These are phyloP conservation scores for Phytophthora sp. DNA, from an alignment of 352 stramenopile species.

Conservation along the genomic window DNA sequence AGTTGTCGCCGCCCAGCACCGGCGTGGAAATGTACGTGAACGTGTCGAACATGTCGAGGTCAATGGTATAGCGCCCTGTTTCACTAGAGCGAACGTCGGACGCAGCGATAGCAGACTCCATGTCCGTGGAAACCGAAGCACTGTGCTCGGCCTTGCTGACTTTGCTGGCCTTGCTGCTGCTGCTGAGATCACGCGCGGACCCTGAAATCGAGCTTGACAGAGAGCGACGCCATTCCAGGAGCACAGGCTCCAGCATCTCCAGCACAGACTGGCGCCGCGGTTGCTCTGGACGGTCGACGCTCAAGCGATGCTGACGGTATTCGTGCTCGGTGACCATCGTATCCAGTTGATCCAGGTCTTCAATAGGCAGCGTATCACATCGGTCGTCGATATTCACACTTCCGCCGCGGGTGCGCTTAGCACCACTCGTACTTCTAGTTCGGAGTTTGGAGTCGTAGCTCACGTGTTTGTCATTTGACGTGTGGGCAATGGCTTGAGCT, in stretches of 20 bases:
- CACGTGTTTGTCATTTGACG: slow-evolving; percentile 16
- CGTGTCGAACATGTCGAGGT: slow-evolving; percentile 58
- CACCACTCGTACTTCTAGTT: background rate
- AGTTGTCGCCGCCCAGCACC: slow-evolving; percentile 41
- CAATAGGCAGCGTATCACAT: slow-evolving; percentile 37
- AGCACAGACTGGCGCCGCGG: slow-evolving; percentile 24
- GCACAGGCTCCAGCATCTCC: slow-evolving; percentile 33
- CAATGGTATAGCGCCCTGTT: slow-evolving; percentile 41
- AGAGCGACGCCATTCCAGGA: slow-evolving; percentile 33
- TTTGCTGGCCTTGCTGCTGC: slow-evolving; percentile 29
- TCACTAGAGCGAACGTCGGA: slow-evolving; percentile 13
- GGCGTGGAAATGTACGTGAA: slow-evolving; percentile 62
- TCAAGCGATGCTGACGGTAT: slow-evolving; percentile 16
- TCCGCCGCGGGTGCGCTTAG: slow-evolving; percentile 15
- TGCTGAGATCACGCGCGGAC: slow-evolving; percentile 20
- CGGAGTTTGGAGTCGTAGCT: slow-evolving; percentile 10
- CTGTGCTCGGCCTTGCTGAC: slow-evolving; percentile 20
- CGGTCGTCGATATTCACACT: slow-evolving; percentile 25
- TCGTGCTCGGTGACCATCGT: slow-evolving; percentile 38
- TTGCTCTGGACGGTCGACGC: slow-evolving; percentile 9
- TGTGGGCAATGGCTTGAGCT: slow-evolving; percentile 9
- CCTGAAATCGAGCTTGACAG: slow-evolving; percentile 28
- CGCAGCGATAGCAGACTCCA: slow-evolving; percentile 6
- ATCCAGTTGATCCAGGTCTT: slow-evolving; percentile 49
- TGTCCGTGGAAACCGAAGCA: slow-evolving; percentile 5